Conservation (phyloP, 2,329 filamentous ascomycete genomes). For the Atkinsonella hypoxylon region DNA sequence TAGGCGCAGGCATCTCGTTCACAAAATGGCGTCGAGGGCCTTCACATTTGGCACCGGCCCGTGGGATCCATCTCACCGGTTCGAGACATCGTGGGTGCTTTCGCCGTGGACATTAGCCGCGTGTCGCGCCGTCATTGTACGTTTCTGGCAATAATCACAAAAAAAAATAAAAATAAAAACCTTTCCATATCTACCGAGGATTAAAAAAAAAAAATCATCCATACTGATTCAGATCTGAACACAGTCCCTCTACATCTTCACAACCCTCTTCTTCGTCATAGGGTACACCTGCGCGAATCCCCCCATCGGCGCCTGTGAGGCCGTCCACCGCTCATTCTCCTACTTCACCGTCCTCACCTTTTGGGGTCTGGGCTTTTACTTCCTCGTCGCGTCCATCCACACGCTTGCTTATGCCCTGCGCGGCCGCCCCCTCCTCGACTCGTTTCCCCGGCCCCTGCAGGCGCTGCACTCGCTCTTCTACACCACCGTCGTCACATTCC, state of each 20-base stretch:
- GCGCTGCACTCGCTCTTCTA: slow-evolving; percentile 54
- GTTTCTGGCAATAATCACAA: slow-evolving; percentile 14
- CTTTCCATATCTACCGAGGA: no score
- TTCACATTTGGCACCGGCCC: slow-evolving; percentile 29
- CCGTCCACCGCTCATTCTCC: slow-evolving; percentile 50
- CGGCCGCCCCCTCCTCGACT: slow-evolving; percentile 42
- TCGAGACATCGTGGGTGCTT: slow-evolving; percentile 74
- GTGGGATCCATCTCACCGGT: slow-evolving; percentile 51
- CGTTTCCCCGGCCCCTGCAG: slow-evolving; percentile 49
- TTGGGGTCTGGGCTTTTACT: slow-evolving; percentile 77
- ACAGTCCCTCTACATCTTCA: slow-evolving; percentile 57
- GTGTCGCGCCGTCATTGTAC: slow-evolving; percentile 41
- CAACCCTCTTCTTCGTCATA: slow-evolving; percentile 56
- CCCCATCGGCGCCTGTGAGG: slow-evolving; percentile 27
- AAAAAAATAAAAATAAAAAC: no score
- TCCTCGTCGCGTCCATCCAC: slow-evolving; percentile 54
- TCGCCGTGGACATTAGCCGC: slow-evolving; percentile 49
- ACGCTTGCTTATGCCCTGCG: slow-evolving; percentile 52
- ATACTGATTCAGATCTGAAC: no score
- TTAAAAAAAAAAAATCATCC: no score
- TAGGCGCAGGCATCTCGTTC: neutral
- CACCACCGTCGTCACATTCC: slow-evolving; percentile 49
- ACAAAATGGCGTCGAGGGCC: slow-evolving; percentile 1
- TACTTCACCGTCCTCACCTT: slow-evolving; percentile 76
- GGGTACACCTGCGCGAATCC: slow-evolving; percentile 49